Base-by-base conservation (phyloP, 805 yeast species). In the Zygotorulaspora chibaensis region DNA sequence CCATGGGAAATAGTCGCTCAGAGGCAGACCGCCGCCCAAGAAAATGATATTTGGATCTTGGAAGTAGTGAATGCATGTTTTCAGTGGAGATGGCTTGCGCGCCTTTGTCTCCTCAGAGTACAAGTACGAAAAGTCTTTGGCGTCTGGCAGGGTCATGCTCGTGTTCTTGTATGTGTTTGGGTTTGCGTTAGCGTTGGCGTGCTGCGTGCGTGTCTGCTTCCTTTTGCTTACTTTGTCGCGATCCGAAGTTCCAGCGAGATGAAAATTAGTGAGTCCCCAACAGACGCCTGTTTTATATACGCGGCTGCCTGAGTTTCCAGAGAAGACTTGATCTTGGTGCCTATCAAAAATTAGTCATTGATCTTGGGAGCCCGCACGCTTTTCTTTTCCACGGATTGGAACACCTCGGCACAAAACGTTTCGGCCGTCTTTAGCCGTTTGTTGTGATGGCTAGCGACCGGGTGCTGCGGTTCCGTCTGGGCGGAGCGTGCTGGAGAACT, bases 1-100 rank as follows among this genome's bases (percentile, higher is more conserved):
- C 77, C 91, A 87, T 36, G 99, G 98, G 77, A 91, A 91, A 68
- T 87, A 85, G 52, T 85, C 91, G 20, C 96, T 72, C 64, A 87
- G 71, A 11, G 99, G 99, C 57, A 91, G 77, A 7, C 99, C 99
- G 58, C 98, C 99, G 45, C 97, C 98, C 45, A 91, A 77, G 63
- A 89, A 90, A 46, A 88, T 81, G 61, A 93, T 74, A 43, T 83
- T 79, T 28, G 96, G 96, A 52, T 79, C 75, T 35, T 72, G 71
- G 60, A 72, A 84, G 71, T 85, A 84, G 62, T 80, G 81, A 74
- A 91, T 87, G 13, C 95, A 95, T 33, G 80, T 70, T 70, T 93
- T 91, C 68, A 91, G 76, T 11, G 87, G 83, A 10, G 96, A 88
- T 29, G 84, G 79, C 40, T 75, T 70, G 71, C 98, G 84, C 12